phyloP scores from a whole-genome alignment of 129 eudicot genomes.

The Silybum marianum region DNA sequence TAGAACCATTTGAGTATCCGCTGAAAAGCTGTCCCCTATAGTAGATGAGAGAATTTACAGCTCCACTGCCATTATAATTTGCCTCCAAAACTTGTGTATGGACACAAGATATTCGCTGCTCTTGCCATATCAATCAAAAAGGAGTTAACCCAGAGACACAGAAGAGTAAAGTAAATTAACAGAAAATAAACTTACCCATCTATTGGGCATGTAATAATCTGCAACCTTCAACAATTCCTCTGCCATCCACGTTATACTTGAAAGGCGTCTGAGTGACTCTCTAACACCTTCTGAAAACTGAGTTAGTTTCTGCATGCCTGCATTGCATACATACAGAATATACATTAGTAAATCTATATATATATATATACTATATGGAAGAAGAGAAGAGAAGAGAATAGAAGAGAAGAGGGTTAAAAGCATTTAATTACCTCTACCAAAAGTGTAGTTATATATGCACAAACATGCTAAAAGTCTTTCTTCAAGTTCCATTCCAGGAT shows the following conservation, averaged over 20 bases:
- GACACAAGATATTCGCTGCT: slow-evolving; percentile 84
- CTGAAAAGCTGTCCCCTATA: slow-evolving; percentile 68
- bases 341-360: not conserved
- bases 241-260: slow-evolving; percentile 83
- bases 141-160: not conserved
- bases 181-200: slow-evolving; percentile 66
- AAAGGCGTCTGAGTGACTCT: slow-evolving; percentile 81
- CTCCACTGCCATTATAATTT: slow-evolving; percentile 54
- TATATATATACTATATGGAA: not conserved
- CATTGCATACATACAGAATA: slow-evolving; percentile 18
- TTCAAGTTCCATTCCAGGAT: slow-evolving; percentile 82
- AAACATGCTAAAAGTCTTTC: slow-evolving; percentile 81
- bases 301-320: slow-evolving; percentile 81
- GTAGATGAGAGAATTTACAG: slow-evolving; percentile 77
- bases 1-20: slow-evolving; percentile 81
- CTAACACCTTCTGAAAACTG: slow-evolving; percentile 80
- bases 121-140: slow-evolving; percentile 21
- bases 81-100: slow-evolving; percentile 79
- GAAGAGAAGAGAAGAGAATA: not conserved
- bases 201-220: slow-evolving; percentile 78
- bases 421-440: slow-evolving; percentile 62
- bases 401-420: not conserved
- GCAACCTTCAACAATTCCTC: slow-evolving; percentile 83
- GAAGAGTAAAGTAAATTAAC: not conserved
- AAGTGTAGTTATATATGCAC: slow-evolving; percentile 78